Conservation (phyloP, 257 asterid genomes). For the Agastache rugosa region DNA sequence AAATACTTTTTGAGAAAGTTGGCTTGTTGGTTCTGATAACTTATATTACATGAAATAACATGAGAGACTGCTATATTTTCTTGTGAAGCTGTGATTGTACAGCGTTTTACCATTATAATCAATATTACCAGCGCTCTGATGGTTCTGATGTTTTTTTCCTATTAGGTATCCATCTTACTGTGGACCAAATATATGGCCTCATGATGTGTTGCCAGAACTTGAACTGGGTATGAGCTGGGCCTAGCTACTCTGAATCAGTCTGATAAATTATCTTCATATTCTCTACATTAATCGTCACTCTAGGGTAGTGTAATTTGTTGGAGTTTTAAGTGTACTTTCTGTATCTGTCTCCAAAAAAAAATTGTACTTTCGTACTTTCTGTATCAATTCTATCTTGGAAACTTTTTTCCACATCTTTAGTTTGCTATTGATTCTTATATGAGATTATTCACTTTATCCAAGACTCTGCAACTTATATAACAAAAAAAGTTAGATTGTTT, state of each 20-base stretch:
- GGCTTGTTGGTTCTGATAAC: background rate
- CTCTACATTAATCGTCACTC: constrained; percentile 4
- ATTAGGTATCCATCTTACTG: constrained; percentile 90
- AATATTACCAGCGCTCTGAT: constrained; percentile 1
- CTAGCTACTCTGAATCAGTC: constrained; percentile 28
- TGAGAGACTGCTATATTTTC: background rate
- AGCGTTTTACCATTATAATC: constrained; percentile 11
- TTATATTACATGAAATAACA: no score
- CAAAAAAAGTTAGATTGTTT: background rate
- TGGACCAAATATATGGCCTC: constrained; percentile 87
- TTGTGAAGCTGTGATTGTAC: background rate
- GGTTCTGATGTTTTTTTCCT: constrained; percentile 28
- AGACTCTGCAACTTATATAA: background rate
- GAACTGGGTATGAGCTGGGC: constrained; percentile 62
- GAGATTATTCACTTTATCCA: constrained; percentile 4
- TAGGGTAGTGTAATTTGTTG: constrained; percentile 18
- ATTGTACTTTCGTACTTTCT: background rate
- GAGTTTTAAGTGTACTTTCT: background rate
- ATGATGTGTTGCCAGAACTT: constrained; percentile 73
- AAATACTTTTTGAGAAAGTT: constrained; percentile 17
- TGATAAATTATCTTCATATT: background rate
- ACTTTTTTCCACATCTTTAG: background rate
- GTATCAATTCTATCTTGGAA: background rate
- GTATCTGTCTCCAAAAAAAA: background rate
- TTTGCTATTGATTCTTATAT: constrained; percentile 19